Conservation (phyloP, 1,284 basidiomycete genomes). For the Cryptococcus floricola region DNA sequence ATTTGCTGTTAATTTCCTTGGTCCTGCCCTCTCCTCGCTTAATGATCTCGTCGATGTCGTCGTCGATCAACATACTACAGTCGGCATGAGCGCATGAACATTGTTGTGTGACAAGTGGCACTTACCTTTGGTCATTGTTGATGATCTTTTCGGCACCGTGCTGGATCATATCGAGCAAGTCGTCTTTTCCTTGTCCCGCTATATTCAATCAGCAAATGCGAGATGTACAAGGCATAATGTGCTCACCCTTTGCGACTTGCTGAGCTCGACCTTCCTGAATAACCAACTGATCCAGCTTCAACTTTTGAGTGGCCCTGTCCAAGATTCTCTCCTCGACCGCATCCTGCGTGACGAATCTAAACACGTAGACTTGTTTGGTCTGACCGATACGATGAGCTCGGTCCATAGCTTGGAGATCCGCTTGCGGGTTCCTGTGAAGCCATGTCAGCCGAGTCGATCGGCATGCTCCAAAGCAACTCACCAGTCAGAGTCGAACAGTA, state of each 20-base stretch:
- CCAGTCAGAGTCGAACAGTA: constrained; percentile 99
- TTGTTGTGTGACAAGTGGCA: constrained; percentile 3
- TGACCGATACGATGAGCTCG: constrained; percentile 98
- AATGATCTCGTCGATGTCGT: constrained; percentile 94
- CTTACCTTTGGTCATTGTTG: constrained; percentile 55
- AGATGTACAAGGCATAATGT: neutral
- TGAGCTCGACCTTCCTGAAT: constrained; percentile 87
- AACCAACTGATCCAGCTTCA: constrained; percentile 92
- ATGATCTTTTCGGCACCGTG: constrained; percentile 98
- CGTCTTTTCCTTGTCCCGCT: constrained; percentile 86
- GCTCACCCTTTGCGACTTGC: constrained; percentile 46
- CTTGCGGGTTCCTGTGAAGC: constrained; percentile 82
- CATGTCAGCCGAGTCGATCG: neutral
- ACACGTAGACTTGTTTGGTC: constrained; percentile 98
- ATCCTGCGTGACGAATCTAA: constrained; percentile 92
- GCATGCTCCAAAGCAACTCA: constrained; percentile 29
- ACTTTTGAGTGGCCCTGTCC: constrained; percentile 93
- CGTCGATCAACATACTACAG: constrained; percentile 71
- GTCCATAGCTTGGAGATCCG: constrained; percentile 98
- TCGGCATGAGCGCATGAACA: constrained; percentile 5
- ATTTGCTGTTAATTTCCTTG: constrained; percentile 82
- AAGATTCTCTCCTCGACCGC: constrained; percentile 97
- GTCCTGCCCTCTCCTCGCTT: constrained; percentile 87
- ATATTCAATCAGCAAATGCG: constrained; percentile 8
- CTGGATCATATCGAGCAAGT: constrained; percentile 96